These are phyloP conservation scores for Yamadazyma laniorum DNA, from an alignment of 805 yeast species.

Conservation along the genomic window DNA sequence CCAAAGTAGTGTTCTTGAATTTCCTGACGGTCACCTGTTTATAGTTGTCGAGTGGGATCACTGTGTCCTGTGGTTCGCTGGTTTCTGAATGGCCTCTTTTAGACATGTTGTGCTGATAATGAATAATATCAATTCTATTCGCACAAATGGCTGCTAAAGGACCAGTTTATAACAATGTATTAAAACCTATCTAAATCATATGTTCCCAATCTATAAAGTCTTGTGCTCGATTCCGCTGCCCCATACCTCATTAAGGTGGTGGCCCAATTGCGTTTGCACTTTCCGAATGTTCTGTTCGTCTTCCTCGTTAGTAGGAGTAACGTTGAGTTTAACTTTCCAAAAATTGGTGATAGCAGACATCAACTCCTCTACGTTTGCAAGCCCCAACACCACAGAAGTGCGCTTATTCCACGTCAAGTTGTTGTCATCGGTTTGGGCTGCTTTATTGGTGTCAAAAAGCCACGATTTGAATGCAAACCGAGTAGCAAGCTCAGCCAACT, in stretches of 20 bases:
- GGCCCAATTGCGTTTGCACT: constrained; percentile 48
- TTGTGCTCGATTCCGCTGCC: constrained; percentile 28
- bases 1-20: constrained; percentile 62
- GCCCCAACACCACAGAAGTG: constrained; percentile 74
- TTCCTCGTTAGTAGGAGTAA: constrained; percentile 27
- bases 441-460: constrained; percentile 34
- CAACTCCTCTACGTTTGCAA: constrained; percentile 63
- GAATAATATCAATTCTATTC: too few species aligned
- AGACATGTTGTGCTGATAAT: too few species aligned
- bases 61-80: constrained; percentile 5
- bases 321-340: constrained; percentile 42
- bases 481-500: constrained; percentile 79
- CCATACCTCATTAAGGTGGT: constrained; percentile 69
- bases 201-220: neutral
- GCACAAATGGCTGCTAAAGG: too few species aligned
- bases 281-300: constrained; percentile 46
- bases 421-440: constrained; percentile 3
- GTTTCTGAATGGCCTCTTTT: neutral
- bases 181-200: too few species aligned
- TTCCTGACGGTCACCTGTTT: constrained; percentile 73
- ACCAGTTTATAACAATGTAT: too few species aligned
- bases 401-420: constrained; percentile 22
- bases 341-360: constrained; percentile 59
- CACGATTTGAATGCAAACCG: constrained; percentile 69
- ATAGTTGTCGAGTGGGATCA: constrained; percentile 27